A percentile compares a stretch with the other conserved stretches of the same genome.
Evolutionary conservation across 2,329 filamentous ascomycete genomes (phyloP).

Genomic region (Aureobasidium sp.): DNA sequence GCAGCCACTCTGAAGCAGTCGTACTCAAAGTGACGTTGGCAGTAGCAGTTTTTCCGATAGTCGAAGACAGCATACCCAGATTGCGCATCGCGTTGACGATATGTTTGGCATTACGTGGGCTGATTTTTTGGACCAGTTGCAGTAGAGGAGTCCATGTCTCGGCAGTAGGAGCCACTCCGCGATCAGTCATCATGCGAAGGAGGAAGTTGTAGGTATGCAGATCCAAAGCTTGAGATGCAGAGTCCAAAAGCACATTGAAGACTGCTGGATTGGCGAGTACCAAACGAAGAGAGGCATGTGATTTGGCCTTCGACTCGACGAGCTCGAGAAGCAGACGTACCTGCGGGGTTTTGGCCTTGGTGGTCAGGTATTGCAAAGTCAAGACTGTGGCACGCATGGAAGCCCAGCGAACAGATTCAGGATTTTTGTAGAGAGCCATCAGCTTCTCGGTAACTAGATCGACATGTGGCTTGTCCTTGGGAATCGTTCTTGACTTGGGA

Average conservation of each 20-base stretch:
- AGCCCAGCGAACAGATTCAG: constrained; percentile 10
- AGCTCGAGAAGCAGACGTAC: constrained; percentile 16
- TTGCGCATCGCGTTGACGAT: constrained; percentile 18
- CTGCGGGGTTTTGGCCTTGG: constrained; percentile 12
- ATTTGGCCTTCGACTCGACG: constrained; percentile 13
- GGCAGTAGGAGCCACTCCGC: constrained; percentile 13
- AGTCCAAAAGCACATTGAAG: constrained; percentile 20
- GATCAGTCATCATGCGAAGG: constrained; percentile 19
- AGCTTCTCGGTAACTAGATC: constrained; percentile 15
- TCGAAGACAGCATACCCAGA: constrained; percentile 16
- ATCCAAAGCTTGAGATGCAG: constrained; percentile 18
- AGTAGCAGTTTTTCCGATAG: constrained; percentile 3
- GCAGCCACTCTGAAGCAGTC: constrained; percentile 16
- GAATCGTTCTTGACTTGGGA: too few relatives aligned
- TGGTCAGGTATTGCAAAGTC: constrained; percentile 20
- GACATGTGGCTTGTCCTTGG: constrained; percentile 10
- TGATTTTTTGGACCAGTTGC: neutral
- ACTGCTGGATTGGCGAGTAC: neutral
- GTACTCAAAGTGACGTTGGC: constrained; percentile 4
- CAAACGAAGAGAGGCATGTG: neutral
- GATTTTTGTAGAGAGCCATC: constrained; percentile 14
- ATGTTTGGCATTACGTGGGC: constrained; percentile 7
- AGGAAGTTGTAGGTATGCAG: constrained; percentile 21
- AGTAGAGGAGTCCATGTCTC: constrained; percentile 19
- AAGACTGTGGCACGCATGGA: constrained; percentile 15